These are phyloP conservation scores for Mucor lusitanicus DNA, from an alignment of 371 early-diverging fungal genomes.

Conservation along the genomic window DNA sequence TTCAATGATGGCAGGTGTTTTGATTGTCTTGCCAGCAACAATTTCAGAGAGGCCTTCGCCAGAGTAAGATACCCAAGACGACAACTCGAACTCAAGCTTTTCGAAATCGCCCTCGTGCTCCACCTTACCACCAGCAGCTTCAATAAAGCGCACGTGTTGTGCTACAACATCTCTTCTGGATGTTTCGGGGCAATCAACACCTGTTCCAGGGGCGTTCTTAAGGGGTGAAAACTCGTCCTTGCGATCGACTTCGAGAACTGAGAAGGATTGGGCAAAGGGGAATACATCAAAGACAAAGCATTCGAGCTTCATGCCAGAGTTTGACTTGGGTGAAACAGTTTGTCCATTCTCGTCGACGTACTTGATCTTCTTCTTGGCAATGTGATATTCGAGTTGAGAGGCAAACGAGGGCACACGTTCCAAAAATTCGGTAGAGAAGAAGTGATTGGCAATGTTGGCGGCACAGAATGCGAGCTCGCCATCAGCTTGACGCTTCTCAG, in stretches of 20 bases:
- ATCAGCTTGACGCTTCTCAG: conserved; percentile 66
- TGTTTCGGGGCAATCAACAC: conserved; percentile 92
- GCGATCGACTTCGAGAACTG: conserved; percentile 91
- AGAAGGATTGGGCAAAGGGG: conserved; percentile 84
- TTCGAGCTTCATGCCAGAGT: conserved; percentile 93
- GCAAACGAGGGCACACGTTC: conserved; percentile 80
- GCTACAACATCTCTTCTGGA: conserved; percentile 84
- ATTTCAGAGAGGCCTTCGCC: conserved; percentile 87
- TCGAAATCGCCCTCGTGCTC: conserved; percentile 40
- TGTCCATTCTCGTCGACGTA: conserved; percentile 80
- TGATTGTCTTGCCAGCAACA: conserved; percentile 62
- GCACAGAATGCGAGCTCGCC: conserved; percentile 82
- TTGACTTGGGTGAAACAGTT: conserved; percentile 63
- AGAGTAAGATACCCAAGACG: conserved; percentile 88
- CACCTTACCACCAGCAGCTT: conserved; percentile 81
- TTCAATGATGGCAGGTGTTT: conserved; percentile 46
- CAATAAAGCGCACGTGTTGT: conserved; percentile 84
- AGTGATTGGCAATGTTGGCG: conserved; percentile 98
- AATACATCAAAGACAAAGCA: conserved; percentile 97
- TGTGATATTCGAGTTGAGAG: conserved; percentile 86
- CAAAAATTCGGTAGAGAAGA: conserved; percentile 92
- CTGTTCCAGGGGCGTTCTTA: conserved; percentile 94
- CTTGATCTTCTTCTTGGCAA: conserved; percentile 97
- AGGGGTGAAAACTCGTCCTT: conserved; percentile 96
- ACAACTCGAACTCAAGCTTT: conserved; percentile 75